Conservation (phyloP, 164 flowering plant species). For the Umbilicus rupestris region DNA sequence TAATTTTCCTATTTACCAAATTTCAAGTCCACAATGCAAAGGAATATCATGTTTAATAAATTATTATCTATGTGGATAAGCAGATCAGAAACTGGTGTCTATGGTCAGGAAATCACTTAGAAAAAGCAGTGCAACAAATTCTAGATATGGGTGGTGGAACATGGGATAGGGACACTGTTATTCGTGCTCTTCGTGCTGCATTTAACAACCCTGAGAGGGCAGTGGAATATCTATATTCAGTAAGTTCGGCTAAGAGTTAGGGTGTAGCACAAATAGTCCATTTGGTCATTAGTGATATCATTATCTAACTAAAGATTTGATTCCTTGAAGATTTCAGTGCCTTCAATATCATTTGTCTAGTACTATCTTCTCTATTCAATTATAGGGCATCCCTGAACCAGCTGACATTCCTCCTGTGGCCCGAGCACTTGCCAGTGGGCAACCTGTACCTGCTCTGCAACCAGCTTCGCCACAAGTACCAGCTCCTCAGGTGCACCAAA, state of each 20-base stretch:
- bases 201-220: slow-evolving; percentile 95
- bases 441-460: slow-evolving; percentile 41
- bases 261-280: no score
- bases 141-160: slow-evolving; percentile 95
- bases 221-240: slow-evolving; percentile 85
- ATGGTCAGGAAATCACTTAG: slow-evolving; percentile 71
- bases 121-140: slow-evolving; percentile 61
- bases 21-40: background rate
- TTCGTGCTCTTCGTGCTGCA: slow-evolving; percentile 93
- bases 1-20: slow-evolving; percentile 14
- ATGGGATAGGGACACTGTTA: slow-evolving; percentile 89
- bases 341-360: no score
- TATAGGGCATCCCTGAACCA: slow-evolving; percentile 85
- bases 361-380: background rate
- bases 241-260: slow-evolving; percentile 20
- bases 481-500: slow-evolving; percentile 71
- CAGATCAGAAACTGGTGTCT: slow-evolving; percentile 45
- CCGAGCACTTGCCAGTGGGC: slow-evolving; percentile 34
- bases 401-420: slow-evolving; percentile 61
- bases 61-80: slow-evolving; percentile 7
- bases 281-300: no score
- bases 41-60: background rate
- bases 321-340: no score
- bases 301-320: no score
- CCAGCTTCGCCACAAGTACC: slow-evolving; percentile 50